These are phyloP conservation scores for Schwanniomyces etchellsii DNA, from an alignment of 1,139 yeast species.

Conservation along the genomic window DNA sequence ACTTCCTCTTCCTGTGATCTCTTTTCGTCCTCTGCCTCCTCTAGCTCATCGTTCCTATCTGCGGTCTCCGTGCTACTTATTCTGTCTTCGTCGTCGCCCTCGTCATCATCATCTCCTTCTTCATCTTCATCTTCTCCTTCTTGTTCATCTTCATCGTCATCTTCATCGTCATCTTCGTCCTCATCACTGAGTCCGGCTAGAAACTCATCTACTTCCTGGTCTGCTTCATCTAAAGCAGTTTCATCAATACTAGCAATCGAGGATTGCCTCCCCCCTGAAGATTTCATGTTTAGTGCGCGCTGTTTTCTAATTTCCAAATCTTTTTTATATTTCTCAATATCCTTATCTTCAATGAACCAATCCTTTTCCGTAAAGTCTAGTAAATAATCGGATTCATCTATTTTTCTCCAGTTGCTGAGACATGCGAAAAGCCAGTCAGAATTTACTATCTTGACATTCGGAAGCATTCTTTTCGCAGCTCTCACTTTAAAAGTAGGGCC, in stretches of 20 bases:
- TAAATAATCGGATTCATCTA: slow-evolving; percentile 56
- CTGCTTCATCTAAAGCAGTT: slow-evolving; percentile 50
- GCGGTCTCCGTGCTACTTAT: background rate
- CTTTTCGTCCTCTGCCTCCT: background rate
- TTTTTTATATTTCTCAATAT: slow-evolving; percentile 38
- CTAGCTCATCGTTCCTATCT: background rate
- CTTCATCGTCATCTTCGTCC: slow-evolving; percentile 27
- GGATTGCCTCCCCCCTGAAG: slow-evolving; percentile 10
- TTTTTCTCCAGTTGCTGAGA: slow-evolving; percentile 69
- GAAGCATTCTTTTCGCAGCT: slow-evolving; percentile 57
- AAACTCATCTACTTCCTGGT: slow-evolving; percentile 57
- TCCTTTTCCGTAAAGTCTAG: slow-evolving; percentile 41
- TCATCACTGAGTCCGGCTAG: slow-evolving; percentile 45
- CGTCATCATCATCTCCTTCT: background rate
- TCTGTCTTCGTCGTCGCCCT: background rate
- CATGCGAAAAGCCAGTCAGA: slow-evolving; percentile 93
- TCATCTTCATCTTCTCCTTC: background rate
- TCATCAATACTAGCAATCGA: no score
- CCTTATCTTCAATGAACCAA: slow-evolving; percentile 38
- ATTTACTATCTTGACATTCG: slow-evolving; percentile 73
- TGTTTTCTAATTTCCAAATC: slow-evolving; percentile 11
- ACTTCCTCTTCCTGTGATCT: no score
- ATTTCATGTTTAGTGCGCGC: slow-evolving; percentile 1
- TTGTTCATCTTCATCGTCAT: slow-evolving; percentile 14
- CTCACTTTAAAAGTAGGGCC: slow-evolving; percentile 70